Evolutionary conservation across 2,329 filamentous ascomycete genomes (phyloP), one percentile per base, ranked within the genome.

Genomic region (Diaporthe sp.): DNA sequence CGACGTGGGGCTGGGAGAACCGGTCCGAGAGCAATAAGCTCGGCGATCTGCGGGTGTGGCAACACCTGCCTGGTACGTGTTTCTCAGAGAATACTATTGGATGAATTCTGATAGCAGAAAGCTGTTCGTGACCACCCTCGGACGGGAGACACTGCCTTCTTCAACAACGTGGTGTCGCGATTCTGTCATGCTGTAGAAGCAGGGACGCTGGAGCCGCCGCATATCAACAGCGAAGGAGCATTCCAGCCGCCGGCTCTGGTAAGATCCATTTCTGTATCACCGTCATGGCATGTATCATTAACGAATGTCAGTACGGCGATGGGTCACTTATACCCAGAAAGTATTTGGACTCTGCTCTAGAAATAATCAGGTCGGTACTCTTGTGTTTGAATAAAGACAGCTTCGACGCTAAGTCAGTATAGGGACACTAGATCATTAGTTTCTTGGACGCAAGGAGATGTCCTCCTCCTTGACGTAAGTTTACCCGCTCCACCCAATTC

Each of bases 161-260:
- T 65, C 61, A 65, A 65, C 42, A 65, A 65, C 19, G 19, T 65
- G 3, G 61, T 65, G 17, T 65, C 61, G 19, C 42, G 61, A 9
- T 65, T 65, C 42, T 65, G 61, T 19, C 42, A 65, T 15, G 61
- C 61, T 12, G 61, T 65, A 10, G 42, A 65, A 65, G 25, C 61
- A n/a, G 61, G 61, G 2, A 65, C 61, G 19, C 17, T 65, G 25
- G 61, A 46, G 8, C 42, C 61, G 44, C 61, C 61, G 12, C 61
- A 65, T 5, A 34, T 65, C 17, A 49, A 49, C 25, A 34, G 19
- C 8, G 37, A 65, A n/a, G 61, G 61, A 9, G 8, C 25, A 12
- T 65, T 65, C 25, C 61, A 65, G 44, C 61, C 61, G 15, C 61
- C 61, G 9, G 42, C 61, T 31, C 19, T 49, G 9, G 61, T 65